Base-by-base conservation (phyloP, 2,329 filamentous ascomycete genomes). In the Ploettnerulaceae sp. region DNA sequence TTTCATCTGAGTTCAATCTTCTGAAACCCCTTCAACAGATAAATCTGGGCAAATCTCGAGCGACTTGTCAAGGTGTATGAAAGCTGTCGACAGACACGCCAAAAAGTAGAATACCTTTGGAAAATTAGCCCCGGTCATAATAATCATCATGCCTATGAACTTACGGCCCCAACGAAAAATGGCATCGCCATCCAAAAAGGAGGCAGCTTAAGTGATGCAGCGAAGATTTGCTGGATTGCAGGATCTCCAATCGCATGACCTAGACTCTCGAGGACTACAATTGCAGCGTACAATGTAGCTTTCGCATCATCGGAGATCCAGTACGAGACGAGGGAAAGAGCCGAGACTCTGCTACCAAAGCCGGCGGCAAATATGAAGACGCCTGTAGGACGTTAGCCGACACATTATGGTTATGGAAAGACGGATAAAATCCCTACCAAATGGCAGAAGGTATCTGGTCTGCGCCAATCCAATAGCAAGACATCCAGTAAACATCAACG, bases 91-190 rank as follows among this genome's bases (percentile, higher is more conserved):
- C n/a, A n/a, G n/a, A n/a, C n/a, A n/a, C n/a, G n/a, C n/a, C n/a
- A n/a, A n/a, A n/a, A n/a, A n/a, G n/a, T n/a, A n/a, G n/a, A n/a
- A n/a, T n/a, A n/a, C n/a, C n/a, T n/a, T n/a, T n/a, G n/a, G n/a
- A n/a, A n/a, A n/a, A n/a, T n/a, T n/a, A n/a, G n/a, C n/a, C n/a
- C n/a, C n/a, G n/a, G n/a, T n/a, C n/a, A n/a, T n/a, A n/a, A n/a
- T n/a, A n/a, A n/a, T n/a, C n/a, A n/a, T n/a, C n/a, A n/a, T n/a
- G n/a, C n/a, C 2, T 18, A 28, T 32, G n/a, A 18, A 57, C 61
- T 55, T 35, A 64, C 61, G 42, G 61, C 48, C 32, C 47, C 60
- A 25, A 63, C 53, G 38, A 62, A 64, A 33, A 64, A 64, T 3
- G 61, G 58, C 20, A 58, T 37, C 3, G 55, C 57, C 14, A 52